These are phyloP conservation scores for Solanum gandarillasii DNA, from an alignment of 257 asterid genomes.

Conservation along the genomic window DNA sequence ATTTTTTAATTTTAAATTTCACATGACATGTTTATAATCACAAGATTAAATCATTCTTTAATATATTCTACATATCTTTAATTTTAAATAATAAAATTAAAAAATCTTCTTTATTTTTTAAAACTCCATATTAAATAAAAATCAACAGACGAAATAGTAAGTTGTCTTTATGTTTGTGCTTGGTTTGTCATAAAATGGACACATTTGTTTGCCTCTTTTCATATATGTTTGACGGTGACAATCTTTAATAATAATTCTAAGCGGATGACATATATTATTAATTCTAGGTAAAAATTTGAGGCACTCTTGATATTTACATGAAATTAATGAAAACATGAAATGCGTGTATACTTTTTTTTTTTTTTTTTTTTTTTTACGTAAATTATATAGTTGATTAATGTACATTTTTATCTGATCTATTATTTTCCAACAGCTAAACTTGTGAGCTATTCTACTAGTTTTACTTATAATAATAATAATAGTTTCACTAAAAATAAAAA, in stretches of 20 bases:
- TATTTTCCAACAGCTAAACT: neutral
- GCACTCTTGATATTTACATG: neutral
- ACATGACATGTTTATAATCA: neutral
- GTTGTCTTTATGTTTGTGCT: neutral
- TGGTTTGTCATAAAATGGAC: neutral
- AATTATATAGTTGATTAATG: neutral
- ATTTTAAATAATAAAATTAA: no score
- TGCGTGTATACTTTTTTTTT: neutral
- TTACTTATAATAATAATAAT: no score
- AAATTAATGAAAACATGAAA: neutral
- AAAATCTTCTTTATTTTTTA: no score
- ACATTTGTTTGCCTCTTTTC: neutral
- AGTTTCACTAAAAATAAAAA: neutral
- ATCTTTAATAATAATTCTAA: no score
- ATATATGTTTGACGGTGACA: no score
- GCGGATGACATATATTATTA: neutral
- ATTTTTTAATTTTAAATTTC: neutral
- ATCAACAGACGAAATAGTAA: no score
- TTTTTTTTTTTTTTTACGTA: neutral
- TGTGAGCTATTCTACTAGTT: neutral
- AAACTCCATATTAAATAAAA: no score
- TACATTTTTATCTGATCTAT: no score
- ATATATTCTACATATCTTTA: neutral
- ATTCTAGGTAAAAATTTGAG: neutral
- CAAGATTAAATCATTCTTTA: accelerated